Evolutionary conservation across 352 stramenopile genomes (phyloP).

Genomic region (Phytophthora fragariaefolia): DNA sequence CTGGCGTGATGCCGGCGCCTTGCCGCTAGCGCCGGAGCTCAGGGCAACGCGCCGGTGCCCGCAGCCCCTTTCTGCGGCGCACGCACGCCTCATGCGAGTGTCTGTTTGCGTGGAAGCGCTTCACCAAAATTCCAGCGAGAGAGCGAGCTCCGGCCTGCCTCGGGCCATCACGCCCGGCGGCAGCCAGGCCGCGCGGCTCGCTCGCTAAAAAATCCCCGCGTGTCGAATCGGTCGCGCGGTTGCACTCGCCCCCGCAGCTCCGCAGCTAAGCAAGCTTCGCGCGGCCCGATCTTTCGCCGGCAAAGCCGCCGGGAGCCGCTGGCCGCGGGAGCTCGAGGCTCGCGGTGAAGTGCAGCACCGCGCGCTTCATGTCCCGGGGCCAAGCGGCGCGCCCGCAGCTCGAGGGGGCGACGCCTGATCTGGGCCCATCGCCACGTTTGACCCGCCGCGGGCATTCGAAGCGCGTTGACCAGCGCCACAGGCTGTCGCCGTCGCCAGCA

Average conservation of each 20-base stretch:
- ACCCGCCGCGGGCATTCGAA: not conserved
- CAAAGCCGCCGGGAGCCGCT: slow-evolving; percentile 13
- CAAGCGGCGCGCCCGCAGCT: slow-evolving; percentile 23
- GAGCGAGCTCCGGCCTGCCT: not conserved
- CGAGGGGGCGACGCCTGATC: slow-evolving; percentile 36
- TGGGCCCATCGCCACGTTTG: slow-evolving; percentile 1
- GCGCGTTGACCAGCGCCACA: slow-evolving; percentile 5
- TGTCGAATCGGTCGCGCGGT: slow-evolving; percentile 45
- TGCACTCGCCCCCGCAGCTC: not conserved
- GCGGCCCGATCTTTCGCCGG: slow-evolving; percentile 3
- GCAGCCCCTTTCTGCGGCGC: slow-evolving; percentile 30
- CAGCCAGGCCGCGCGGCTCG: slow-evolving; percentile 22
- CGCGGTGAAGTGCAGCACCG: slow-evolving; percentile 25
- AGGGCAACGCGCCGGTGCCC: too few species aligned
- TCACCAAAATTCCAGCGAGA: slow-evolving; percentile 33
- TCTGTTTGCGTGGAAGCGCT: slow-evolving; percentile 35
- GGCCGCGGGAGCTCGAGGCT: not conserved
- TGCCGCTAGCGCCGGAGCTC: not conserved
- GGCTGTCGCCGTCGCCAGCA: slow-evolving; percentile 22
- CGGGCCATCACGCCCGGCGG: slow-evolving; percentile 11
- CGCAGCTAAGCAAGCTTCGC: slow-evolving; percentile 3
- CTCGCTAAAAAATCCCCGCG: slow-evolving; percentile 27
- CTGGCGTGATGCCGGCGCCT: not conserved
- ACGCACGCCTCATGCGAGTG: slow-evolving; percentile 11
- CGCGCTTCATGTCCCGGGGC: slow-evolving; percentile 34